Percentiles rank a stretch among this genome's conserved stretches.
Evolutionary conservation across 2,329 filamentous ascomycete genomes (phyloP).

Genomic region (Leptographium galeiforme): DNA sequence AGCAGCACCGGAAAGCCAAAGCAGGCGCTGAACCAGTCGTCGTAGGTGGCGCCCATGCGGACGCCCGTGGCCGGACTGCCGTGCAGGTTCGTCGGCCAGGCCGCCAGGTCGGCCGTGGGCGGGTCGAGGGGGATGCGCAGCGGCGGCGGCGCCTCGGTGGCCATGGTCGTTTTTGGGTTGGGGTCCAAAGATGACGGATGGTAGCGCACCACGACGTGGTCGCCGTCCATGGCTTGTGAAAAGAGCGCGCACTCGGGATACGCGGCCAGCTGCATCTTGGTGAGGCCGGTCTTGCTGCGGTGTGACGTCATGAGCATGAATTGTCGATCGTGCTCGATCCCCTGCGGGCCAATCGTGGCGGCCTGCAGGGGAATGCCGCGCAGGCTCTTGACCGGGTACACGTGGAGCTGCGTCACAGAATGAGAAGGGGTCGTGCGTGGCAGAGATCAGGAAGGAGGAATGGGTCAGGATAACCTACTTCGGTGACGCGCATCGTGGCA

Average conservation of each 20-base stretch:
- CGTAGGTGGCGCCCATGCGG: conserved; percentile 46
- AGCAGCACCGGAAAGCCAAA: conserved; percentile 50
- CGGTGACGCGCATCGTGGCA: not conserved
- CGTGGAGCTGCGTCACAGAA: conserved; percentile 38
- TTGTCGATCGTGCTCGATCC: conserved; percentile 51
- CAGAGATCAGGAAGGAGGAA: not conserved
- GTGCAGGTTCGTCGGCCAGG: conserved; percentile 44
- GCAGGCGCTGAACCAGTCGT: conserved; percentile 53
- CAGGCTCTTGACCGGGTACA: conserved; percentile 65
- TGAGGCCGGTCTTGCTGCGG: conserved; percentile 23
- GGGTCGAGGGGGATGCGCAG: conserved; percentile 40
- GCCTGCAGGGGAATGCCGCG: conserved; percentile 41
- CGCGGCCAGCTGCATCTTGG: conserved; percentile 46
- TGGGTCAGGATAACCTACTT: not conserved
- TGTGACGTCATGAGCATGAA: conserved; percentile 53
- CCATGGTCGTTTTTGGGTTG: conserved; percentile 23
- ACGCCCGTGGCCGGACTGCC: conserved; percentile 43
- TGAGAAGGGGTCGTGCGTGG: not conserved
- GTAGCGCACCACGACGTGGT: conserved; percentile 29
- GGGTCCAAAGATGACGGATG: conserved; percentile 9
- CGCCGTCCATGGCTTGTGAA: conserved; percentile 35
- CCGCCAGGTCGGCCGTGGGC: conserved; percentile 27
- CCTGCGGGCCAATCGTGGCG: conserved; percentile 44
- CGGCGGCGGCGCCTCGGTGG: conserved; percentile 14
- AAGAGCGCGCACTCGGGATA: conserved; percentile 53